Evolutionary conservation across 371 early-diverging fungal species (phyloP), one percentile per base, ranked within the genome.

Genomic region (Lichtheimia ramosa): DNA sequence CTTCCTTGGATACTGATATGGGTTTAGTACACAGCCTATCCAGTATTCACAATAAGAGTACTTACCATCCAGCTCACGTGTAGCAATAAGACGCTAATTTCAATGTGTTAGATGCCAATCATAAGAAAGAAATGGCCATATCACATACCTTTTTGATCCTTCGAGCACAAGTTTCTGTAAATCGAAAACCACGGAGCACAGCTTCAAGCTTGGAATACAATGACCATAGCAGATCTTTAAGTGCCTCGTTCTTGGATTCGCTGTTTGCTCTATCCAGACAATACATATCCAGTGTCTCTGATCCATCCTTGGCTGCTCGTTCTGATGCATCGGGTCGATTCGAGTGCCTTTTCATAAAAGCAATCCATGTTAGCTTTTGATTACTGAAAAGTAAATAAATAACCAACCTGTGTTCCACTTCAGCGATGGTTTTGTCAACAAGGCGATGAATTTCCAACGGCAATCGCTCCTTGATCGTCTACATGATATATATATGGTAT

Each of bases 361-460:
- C 2, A 8, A 34, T 8, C 10, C 10, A 8, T 34, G 34, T 34
- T 34, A 34, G 2, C 34, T 34, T 34, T 34, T 34, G 10, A 1
- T 8, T 6, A 6, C 2, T 34, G 8, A 34, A 34, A 8, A 10
- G 34, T 2, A 8, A 1, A 10, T 8, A 8, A 34, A 8, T 34
- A 6, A 34, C 41, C 18, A 80, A 89, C 86, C 92, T 81, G 57
- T 90, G 86, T 58, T 95, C 94, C 1, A 91, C 90, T 71, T 97
- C 93, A 20, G 75, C 74, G 43, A 96, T 87, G 1, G 95, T 90
- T 54, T 92, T 83, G 64, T 96, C 97, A 16, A 95, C 93, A 10
- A 97, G 75, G 41, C 90, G 78, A 68, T 92, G 91, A 0, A 96
- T 79, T 69, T 98, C 96, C 20, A 92, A 61, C 2, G 89, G 83